Evolutionary conservation across 257 asterid genomes (phyloP), one percentile per base, ranked within the genome.

Genomic region (Nicotiana noctiflora): DNA sequence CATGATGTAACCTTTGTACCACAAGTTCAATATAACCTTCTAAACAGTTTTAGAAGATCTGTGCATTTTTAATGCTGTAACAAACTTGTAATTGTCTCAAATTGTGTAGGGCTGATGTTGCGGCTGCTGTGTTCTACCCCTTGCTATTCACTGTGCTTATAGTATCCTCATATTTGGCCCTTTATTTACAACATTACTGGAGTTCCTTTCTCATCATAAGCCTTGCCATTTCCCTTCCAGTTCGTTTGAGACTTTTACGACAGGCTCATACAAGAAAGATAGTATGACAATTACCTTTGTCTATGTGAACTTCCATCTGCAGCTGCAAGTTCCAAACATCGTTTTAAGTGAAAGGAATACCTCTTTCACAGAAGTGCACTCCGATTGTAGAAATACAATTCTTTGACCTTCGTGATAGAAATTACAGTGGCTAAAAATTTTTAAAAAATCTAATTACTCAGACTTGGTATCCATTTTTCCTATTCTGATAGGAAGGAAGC

Each of bases 401-500:
- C 23, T 21, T 72, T 72, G 78, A 72, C 49, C 60, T 21, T 44
- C 13, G 14, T 21, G 52, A 63, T 62, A 23, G 49, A 32, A 34
- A 51, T 32, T 79, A 79, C 4, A 1, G 32, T 11, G 23, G 18
- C 76, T 62, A 51, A 59, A 76, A 10, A 84, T 66, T 56, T 81
- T 40, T 57, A 68, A 29, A 29, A 29, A 29, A 2, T 29, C 32
- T 4, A 29, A 4, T 29, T 29, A 29, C 32, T 29, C 32, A 67
- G 59, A 44, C 59, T 13, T 70, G 59, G 6, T 17, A 21, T 40
- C 14, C 4, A 6, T 59, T 75, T 76, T 74, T 70, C 66, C 14
- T 60, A 46, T 67, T 75, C 64, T 77, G 83, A 84, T 67, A 95
- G 99, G 98, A 95, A 92, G 99, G 98, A 57, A 95, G 29, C 29